Percentiles rank a stretch among this genome's conserved stretches.
phyloP scores from a whole-genome alignment of 2,329 filamentous ascomycete genomes.

The Diaporthe sp. region DNA sequence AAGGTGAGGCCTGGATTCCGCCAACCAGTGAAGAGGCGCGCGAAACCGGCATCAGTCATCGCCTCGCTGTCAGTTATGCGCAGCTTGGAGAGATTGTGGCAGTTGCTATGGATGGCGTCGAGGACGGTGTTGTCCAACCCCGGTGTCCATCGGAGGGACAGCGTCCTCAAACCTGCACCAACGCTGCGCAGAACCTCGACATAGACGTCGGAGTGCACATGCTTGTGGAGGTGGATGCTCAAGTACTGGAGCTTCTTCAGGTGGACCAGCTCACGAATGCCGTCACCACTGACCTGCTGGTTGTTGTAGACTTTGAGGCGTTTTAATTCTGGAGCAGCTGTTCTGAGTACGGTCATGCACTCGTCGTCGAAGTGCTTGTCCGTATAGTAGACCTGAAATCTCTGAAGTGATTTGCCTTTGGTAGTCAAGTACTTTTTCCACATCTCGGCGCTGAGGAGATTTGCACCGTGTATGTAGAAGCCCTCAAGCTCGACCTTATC shows the following conservation, averaged over 20 bases:
- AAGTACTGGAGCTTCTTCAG: slow-evolving; percentile 79
- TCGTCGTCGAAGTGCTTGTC: slow-evolving; percentile 86
- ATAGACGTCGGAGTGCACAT: slow-evolving; percentile 70
- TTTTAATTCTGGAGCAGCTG: slow-evolving; percentile 76
- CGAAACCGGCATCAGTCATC: slow-evolving; percentile 83
- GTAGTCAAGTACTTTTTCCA: slow-evolving; percentile 80
- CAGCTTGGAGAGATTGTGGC: slow-evolving; percentile 79
- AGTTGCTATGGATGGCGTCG: slow-evolving; percentile 77
- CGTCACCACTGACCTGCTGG: slow-evolving; percentile 77
- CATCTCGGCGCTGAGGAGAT: slow-evolving; percentile 81
- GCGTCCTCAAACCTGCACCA: slow-evolving; percentile 78
- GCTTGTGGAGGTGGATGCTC: slow-evolving; percentile 76
- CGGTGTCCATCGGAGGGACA: slow-evolving; percentile 81
- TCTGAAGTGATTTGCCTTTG: slow-evolving; percentile 75
- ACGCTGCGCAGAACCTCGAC: slow-evolving; percentile 72
- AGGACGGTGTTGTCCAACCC: slow-evolving; percentile 79
- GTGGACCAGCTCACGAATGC: slow-evolving; percentile 74
- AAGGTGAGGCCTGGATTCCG: slow-evolving; percentile 77
- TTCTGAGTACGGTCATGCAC: slow-evolving; percentile 72
- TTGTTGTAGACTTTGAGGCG: slow-evolving; percentile 88
- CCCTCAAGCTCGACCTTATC: slow-evolving; percentile 77
- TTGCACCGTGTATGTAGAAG: slow-evolving; percentile 86
- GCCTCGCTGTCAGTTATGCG: slow-evolving; percentile 83
- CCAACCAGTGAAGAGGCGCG: slow-evolving; percentile 82
- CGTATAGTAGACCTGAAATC: slow-evolving; percentile 85